Percentiles rank a stretch among this genome's conserved stretches.
Conservation (phyloP, 495 filamentous ascomycete genomes). For the Cudoniella acicularis region DNA sequence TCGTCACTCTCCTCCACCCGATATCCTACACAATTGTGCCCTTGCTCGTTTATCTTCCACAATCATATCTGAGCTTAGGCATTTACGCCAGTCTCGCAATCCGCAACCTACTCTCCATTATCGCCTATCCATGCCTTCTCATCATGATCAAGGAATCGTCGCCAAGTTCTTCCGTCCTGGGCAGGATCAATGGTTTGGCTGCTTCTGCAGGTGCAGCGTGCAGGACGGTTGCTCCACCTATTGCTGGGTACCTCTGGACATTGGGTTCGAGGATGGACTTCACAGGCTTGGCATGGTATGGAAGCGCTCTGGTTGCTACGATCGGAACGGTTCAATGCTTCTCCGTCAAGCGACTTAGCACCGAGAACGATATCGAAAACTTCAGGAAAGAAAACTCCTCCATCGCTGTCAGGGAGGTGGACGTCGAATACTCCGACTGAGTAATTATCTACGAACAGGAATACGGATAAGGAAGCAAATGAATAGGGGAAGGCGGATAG, state of each 20-base stretch:
- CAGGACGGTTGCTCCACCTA: slow-evolving; percentile 80
- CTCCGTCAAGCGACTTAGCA: not conserved
- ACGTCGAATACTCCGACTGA: no score
- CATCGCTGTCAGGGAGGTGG: not conserved
- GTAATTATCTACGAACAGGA: no score
- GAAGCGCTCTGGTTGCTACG: slow-evolving; percentile 67
- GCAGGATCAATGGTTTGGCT: slow-evolving; percentile 84
- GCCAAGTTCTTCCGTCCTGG: slow-evolving; percentile 73
- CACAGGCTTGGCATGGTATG: slow-evolving; percentile 89
- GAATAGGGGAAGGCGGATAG: not conserved
- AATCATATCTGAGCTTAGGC: slow-evolving; percentile 56
- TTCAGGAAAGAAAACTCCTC: not conserved
- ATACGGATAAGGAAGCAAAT: not conserved
- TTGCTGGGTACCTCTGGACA: slow-evolving; percentile 81
- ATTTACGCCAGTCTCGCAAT: slow-evolving; percentile 72
- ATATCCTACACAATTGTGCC: slow-evolving; percentile 81
- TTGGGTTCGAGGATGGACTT: slow-evolving; percentile 72
- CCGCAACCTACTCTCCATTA: slow-evolving; percentile 80
- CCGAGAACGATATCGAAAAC: not conserved
- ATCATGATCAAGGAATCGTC: slow-evolving; percentile 83
- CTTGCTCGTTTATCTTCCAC: slow-evolving; percentile 80
- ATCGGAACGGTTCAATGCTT: slow-evolving; percentile 53
- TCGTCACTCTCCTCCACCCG: slow-evolving; percentile 76
- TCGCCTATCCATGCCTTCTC: slow-evolving; percentile 80
- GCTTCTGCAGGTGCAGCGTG: slow-evolving; percentile 84